These are phyloP conservation scores for Curvularia sp. DNA, from an alignment of 2,329 filamentous ascomycete species.

Conservation along the genomic window DNA sequence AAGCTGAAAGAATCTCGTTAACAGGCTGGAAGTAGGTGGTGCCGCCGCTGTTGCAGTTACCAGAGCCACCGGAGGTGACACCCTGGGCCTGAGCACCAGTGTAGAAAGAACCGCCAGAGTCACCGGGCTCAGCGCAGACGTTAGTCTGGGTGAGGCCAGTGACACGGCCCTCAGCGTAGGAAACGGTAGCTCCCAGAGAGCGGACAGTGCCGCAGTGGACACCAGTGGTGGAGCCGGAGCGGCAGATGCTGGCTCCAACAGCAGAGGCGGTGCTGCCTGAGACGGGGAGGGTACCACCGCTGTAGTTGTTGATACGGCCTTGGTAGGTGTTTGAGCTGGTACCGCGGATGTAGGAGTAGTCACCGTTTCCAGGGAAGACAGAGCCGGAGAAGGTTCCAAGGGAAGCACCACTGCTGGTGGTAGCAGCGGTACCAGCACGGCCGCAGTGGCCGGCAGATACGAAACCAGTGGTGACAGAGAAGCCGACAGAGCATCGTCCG, in stretches of 20 bases:
- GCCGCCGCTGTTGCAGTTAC: slow-evolving; percentile 50
- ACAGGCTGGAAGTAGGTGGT: slow-evolving; percentile 54
- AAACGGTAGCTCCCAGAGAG: slow-evolving; percentile 47
- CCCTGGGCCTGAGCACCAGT: slow-evolving; percentile 53
- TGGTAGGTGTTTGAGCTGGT: slow-evolving; percentile 43
- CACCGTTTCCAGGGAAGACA: slow-evolving; percentile 50
- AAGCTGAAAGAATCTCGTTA: slow-evolving; percentile 52
- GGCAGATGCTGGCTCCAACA: slow-evolving; percentile 51
- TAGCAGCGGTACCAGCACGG: slow-evolving; percentile 38
- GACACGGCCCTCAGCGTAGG: slow-evolving; percentile 51
- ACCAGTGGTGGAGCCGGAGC: slow-evolving; percentile 53
- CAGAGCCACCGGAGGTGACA: slow-evolving; percentile 53
- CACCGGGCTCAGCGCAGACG: slow-evolving; percentile 54
- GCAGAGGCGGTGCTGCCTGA: slow-evolving; percentile 50
- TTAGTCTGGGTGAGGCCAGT: slow-evolving; percentile 53
- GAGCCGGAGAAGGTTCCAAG: slow-evolving; percentile 51
- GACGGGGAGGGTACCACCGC: slow-evolving; percentile 41
- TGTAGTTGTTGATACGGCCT: slow-evolving; percentile 47
- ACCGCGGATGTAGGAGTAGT: slow-evolving; percentile 51
- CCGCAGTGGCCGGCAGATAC: slow-evolving; percentile 54
- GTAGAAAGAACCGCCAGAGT: slow-evolving; percentile 54
- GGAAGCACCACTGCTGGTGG: slow-evolving; percentile 42
- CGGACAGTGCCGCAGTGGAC: slow-evolving; percentile 51
- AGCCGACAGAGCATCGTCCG: slow-evolving; percentile 52
- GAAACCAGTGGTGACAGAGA: slow-evolving; percentile 53